A percentile compares a stretch with the other conserved stretches of the same genome.
Conservation (phyloP, 2,329 filamentous ascomycete genomes). For the Exophiala calicioides region DNA sequence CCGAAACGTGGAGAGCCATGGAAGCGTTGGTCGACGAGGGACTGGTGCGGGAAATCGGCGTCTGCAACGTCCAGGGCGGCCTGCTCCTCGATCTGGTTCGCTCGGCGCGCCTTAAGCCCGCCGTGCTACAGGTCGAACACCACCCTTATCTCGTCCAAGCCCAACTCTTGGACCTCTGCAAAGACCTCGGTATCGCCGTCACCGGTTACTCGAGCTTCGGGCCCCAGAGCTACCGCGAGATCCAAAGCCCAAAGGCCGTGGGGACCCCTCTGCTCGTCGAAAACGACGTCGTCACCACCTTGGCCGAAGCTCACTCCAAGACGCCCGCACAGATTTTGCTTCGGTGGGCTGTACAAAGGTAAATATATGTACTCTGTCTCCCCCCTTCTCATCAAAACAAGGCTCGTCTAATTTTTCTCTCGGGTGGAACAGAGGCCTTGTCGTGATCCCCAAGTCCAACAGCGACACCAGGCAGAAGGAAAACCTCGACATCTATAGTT, state of each 20-base stretch:
- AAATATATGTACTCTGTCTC: neutral
- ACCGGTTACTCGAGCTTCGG: constrained; percentile 57
- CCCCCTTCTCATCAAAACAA: neutral
- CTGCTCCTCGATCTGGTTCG: constrained; percentile 44
- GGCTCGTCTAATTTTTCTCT: neutral
- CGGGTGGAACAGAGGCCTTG: constrained; percentile 52
- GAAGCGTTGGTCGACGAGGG: constrained; percentile 57
- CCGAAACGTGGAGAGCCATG: constrained; percentile 63
- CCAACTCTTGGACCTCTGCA: constrained; percentile 30
- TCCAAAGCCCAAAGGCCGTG: constrained; percentile 57
- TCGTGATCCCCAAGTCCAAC: constrained; percentile 79
- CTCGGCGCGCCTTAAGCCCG: constrained; percentile 35
- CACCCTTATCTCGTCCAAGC: constrained; percentile 38
- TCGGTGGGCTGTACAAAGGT: constrained; percentile 80
- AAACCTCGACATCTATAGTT: constrained; percentile 12
- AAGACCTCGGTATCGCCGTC: constrained; percentile 20
- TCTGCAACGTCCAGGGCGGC: constrained; percentile 65
- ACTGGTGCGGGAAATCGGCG: constrained; percentile 65
- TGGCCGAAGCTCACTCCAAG: constrained; percentile 71
- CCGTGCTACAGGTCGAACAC: constrained; percentile 33
- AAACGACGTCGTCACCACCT: constrained; percentile 61
- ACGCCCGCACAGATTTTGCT: constrained; percentile 80
- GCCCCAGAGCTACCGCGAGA: constrained; percentile 74
- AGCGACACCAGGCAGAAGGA: constrained; percentile 45
- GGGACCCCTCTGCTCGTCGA: constrained; percentile 65